These are phyloP conservation scores for Magnaporthiopsis poae DNA, from an alignment of 2,329 filamentous ascomycete species.

Conservation along the genomic window DNA sequence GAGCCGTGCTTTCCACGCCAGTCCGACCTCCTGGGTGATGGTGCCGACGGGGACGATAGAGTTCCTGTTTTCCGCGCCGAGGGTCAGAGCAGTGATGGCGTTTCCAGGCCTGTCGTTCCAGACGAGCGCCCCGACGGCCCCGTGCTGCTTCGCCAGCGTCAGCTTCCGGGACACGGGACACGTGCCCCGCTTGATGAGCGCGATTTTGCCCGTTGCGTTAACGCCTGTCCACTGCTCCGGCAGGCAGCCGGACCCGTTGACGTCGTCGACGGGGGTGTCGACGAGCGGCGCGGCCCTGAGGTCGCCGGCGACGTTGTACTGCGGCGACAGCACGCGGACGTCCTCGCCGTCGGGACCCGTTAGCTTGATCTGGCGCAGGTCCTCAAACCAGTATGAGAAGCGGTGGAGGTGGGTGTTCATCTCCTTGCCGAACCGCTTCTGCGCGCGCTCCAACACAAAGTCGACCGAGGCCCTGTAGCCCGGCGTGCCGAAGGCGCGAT, in stretches of 20 bases:
- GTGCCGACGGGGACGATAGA: slow-evolving; percentile 17
- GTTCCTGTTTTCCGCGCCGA: slow-evolving; percentile 27
- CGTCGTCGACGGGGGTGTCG: slow-evolving; percentile 25
- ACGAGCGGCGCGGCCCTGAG: slow-evolving; percentile 24
- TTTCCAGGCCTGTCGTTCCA: slow-evolving; percentile 48
- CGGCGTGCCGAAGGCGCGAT: slow-evolving; percentile 49
- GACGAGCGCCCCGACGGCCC: slow-evolving; percentile 40
- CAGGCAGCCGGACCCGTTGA: slow-evolving; percentile 30
- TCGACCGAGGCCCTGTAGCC: slow-evolving; percentile 52
- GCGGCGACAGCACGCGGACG: slow-evolving; percentile 31
- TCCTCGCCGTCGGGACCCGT: slow-evolving; percentile 34
- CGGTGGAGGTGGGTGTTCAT: slow-evolving; percentile 35
- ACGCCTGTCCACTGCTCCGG: slow-evolving; percentile 35
- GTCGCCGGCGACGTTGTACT: slow-evolving; percentile 31
- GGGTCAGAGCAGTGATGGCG: slow-evolving; percentile 32
- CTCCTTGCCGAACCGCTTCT: slow-evolving; percentile 28
- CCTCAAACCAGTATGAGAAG: slow-evolving; percentile 36
- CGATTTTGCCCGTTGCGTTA: slow-evolving; percentile 33
- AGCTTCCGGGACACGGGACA: slow-evolving; percentile 35
- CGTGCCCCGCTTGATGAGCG: slow-evolving; percentile 33
- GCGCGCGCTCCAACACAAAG: slow-evolving; percentile 39
- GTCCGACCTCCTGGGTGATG: slow-evolving; percentile 18
- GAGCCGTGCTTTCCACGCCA: slow-evolving; percentile 21
- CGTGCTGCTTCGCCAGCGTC: slow-evolving; percentile 30
- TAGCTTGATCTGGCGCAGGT: slow-evolving; percentile 32